These are phyloP conservation scores for Gaultheria prostrata DNA, from an alignment of 148 eudicot species.

Conservation along the genomic window DNA sequence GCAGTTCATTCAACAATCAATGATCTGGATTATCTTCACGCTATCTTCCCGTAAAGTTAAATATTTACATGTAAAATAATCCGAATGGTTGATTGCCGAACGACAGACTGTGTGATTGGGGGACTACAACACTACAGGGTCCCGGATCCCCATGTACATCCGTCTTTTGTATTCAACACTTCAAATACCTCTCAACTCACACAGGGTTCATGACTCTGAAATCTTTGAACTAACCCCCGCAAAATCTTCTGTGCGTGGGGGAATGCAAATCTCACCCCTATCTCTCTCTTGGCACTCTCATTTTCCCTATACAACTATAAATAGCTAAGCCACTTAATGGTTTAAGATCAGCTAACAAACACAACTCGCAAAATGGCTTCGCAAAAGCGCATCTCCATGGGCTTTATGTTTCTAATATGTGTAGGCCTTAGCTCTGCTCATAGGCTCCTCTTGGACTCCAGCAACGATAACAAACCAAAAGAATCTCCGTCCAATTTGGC, in stretches of 20 bases:
- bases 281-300: neutral
- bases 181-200: neutral
- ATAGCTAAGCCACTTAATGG: neutral
- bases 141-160: too few species aligned
- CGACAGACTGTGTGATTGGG: too few species aligned
- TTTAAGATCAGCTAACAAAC: neutral
- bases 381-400: neutral
- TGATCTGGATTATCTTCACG: too few species aligned
- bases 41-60: too few species aligned
- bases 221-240: neutral
- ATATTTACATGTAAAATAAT: too few species aligned
- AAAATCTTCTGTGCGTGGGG: neutral
- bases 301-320: neutral
- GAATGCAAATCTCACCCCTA: neutral
- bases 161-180: neutral
- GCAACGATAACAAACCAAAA: neutral
- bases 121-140: too few species aligned
- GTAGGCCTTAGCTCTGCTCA: conserved; percentile 9
- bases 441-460: conserved; percentile 8
- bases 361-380: neutral
- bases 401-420: neutral
- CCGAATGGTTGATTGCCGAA: too few species aligned
- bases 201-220: conserved; percentile 5
- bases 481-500: neutral
- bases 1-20: too few species aligned